phyloP scores from a whole-genome alignment of 2,329 filamentous ascomycete species.

The Teratosphaeria epicoccoides region DNA sequence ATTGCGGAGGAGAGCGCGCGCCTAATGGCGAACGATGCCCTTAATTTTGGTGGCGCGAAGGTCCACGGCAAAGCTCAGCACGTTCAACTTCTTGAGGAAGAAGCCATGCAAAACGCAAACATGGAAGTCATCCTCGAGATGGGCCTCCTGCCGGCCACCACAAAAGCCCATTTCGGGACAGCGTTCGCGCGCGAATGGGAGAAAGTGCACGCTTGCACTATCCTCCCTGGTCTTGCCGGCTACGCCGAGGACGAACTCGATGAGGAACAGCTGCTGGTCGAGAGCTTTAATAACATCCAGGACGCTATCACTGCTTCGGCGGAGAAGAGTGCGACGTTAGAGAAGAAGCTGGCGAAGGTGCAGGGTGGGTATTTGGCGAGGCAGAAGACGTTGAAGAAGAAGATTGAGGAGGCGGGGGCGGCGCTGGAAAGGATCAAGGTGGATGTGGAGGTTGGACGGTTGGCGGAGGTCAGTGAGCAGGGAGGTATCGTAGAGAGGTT shows the following conservation, averaged over 20 bases:
- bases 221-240: constrained; percentile 68
- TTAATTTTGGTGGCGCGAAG: constrained; percentile 59
- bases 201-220: constrained; percentile 35
- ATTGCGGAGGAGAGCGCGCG: constrained; percentile 69
- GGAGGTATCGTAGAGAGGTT: constrained; percentile 62
- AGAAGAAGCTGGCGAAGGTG: constrained; percentile 83
- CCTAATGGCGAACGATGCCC: constrained; percentile 72
- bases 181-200: constrained; percentile 36
- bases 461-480: constrained; percentile 69
- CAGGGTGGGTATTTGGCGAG: constrained; percentile 86
- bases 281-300: constrained; percentile 67
- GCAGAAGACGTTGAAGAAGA: constrained; percentile 66
- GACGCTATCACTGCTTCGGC: constrained; percentile 63
- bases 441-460: constrained; percentile 63
- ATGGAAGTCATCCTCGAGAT: constrained; percentile 65
- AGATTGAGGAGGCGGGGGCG: constrained; percentile 64
- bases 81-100: constrained; percentile 58
- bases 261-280: constrained; percentile 53
- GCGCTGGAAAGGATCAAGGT: constrained; percentile 63
- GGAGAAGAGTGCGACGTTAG: constrained; percentile 72
- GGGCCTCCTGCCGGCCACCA: constrained; percentile 33
- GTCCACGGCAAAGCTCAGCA: constrained; percentile 51
- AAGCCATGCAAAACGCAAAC: constrained; percentile 61
- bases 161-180: constrained; percentile 35
- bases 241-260: constrained; percentile 64